These are phyloP conservation scores for Hyaloscypha variabilis DNA, from an alignment of 495 filamentous ascomycete genomes.

Conservation along the genomic window DNA sequence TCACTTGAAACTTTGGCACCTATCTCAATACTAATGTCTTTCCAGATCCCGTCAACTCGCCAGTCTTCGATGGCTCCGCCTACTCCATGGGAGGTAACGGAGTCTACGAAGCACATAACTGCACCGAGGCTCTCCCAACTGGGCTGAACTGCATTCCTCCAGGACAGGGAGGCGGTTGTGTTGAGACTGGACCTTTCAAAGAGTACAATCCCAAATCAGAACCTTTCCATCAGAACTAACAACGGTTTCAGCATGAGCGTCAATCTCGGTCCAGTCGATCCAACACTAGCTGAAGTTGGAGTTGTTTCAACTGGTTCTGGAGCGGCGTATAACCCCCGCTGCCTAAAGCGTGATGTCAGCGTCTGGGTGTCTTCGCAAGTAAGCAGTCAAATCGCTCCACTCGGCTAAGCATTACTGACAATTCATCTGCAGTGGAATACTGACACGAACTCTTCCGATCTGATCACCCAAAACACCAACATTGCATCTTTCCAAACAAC, in stretches of 20 bases:
- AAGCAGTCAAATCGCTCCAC: not conserved
- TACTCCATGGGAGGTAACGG: conserved; percentile 69
- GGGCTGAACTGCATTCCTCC: conserved; percentile 35
- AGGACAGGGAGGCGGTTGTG: conserved; percentile 67
- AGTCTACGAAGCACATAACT: conserved; percentile 39
- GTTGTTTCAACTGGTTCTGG: conserved; percentile 6
- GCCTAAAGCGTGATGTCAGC: conserved; percentile 67
- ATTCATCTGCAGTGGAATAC: conserved; percentile 3
- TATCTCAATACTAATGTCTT: not conserved
- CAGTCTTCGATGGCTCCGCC: conserved; percentile 66
- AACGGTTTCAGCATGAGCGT: conserved; percentile 42
- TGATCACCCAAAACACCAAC: conserved; percentile 30
- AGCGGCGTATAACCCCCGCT: conserved; percentile 59
- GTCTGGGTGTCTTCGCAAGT: conserved; percentile 32
- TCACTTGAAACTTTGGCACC: not conserved
- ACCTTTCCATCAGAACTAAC: conserved; percentile 18
- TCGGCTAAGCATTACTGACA: not conserved
- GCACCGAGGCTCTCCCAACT: conserved; percentile 24
- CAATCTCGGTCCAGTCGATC: conserved; percentile 53
- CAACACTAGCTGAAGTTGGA: conserved; percentile 30
- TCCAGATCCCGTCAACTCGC: conserved; percentile 51
- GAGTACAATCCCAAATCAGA: conserved; percentile 15
- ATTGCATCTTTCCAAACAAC: conserved; percentile 28
- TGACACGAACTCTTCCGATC: conserved; percentile 25
- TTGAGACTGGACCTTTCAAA: conserved; percentile 61